Conservation (phyloP, 1,284 basidiomycete species). For the Ustilago tritici region DNA sequence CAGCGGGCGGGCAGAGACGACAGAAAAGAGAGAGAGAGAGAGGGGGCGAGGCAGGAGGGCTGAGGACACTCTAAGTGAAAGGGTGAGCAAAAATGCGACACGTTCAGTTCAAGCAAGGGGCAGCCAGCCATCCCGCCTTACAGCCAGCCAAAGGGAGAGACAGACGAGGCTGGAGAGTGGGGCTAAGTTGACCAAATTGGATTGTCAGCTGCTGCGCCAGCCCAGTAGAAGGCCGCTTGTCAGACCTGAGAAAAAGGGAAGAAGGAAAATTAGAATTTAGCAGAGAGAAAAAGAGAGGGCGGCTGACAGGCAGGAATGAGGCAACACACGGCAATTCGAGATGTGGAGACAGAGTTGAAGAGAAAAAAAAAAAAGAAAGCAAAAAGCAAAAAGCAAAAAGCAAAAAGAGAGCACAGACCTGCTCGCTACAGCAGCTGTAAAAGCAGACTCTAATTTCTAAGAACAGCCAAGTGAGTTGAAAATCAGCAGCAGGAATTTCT, state of each 20-base stretch:
- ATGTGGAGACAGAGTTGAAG: background rate
- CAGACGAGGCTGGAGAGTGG: slow-evolving; percentile 2
- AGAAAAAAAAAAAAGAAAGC: background rate
- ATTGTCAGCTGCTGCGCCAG: background rate
- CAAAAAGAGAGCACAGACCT: slow-evolving; percentile 1
- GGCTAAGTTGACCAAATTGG: background rate
- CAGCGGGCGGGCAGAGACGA: slow-evolving; percentile 2
- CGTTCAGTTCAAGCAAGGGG: slow-evolving; percentile 3
- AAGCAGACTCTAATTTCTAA: slow-evolving; percentile 5
- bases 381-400: background rate
- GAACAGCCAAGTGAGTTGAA: background rate
- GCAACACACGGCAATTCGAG: slow-evolving; percentile 1
- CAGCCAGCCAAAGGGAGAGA: background rate
- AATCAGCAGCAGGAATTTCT: too few relatives aligned
- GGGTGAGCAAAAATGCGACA: slow-evolving; percentile 7
- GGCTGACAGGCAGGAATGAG: background rate
- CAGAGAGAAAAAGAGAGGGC: too few relatives aligned
- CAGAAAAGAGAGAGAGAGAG: background rate
- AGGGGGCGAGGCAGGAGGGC: background rate
- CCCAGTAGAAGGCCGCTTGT: background rate
- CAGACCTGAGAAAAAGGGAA: background rate
- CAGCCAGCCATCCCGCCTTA: background rate
- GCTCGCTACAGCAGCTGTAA: background rate
- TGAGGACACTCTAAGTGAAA: background rate
- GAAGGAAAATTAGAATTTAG: slow-evolving; percentile 2